Conservation (phyloP, 2,329 filamentous ascomycete genomes). For the Apiospora aurea region DNA sequence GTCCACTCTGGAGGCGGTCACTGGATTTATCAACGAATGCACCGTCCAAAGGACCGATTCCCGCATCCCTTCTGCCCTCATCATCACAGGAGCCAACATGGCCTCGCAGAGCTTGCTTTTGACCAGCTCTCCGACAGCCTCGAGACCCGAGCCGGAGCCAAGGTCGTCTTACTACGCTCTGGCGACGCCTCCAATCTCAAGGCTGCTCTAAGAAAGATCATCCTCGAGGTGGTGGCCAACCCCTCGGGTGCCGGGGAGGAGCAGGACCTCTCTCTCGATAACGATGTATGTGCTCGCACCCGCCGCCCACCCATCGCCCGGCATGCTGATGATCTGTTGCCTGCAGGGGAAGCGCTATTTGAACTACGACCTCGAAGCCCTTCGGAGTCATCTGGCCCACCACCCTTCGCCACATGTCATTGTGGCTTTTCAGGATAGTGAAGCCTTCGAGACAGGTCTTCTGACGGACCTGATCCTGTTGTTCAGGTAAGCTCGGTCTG, state of each 20-base stretch:
- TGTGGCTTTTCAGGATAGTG: conserved; percentile 80
- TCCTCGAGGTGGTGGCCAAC: conserved; percentile 66
- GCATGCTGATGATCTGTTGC: neutral
- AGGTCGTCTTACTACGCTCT: conserved; percentile 72
- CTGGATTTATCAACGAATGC: conserved; percentile 54
- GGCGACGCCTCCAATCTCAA: conserved; percentile 78
- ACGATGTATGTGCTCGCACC: conserved; percentile 51
- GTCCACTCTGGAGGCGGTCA: conserved; percentile 65
- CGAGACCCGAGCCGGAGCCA: conserved; percentile 54
- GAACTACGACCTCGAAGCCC: conserved; percentile 79
- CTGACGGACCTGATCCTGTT: conserved; percentile 75
- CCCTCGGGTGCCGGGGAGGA: conserved; percentile 61
- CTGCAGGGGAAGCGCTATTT: conserved; percentile 68
- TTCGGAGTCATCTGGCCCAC: conserved; percentile 65
- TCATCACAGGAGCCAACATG: conserved; percentile 81
- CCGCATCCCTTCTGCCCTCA: conserved; percentile 70
- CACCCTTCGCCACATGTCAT: conserved; percentile 66
- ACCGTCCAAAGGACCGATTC: neutral
- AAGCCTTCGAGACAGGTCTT: conserved; percentile 78
- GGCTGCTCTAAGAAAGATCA: conserved; percentile 74
- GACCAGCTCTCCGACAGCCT: conserved; percentile 69
- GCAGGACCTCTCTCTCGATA: conserved; percentile 50
- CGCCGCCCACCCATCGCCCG: neutral
- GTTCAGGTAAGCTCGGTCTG: conserved; percentile 58
- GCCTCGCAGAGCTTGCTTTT: conserved; percentile 79